Base-by-base conservation (phyloP, 1,284 basidiomycete species). In the Puccinia sorghi region DNA sequence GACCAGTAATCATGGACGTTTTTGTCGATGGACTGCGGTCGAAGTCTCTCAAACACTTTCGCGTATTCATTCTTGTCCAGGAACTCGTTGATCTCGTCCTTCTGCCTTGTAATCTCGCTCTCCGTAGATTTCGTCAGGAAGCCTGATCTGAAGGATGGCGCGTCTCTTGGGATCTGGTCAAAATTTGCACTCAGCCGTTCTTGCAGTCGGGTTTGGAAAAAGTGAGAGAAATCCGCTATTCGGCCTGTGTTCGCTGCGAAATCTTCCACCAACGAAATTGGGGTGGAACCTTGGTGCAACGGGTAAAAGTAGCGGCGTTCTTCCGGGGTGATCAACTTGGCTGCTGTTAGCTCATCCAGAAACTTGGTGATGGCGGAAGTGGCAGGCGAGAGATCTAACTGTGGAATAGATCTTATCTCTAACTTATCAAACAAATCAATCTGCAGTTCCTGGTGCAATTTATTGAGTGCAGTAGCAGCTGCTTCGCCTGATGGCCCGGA, bases 221-320 rank as follows among this genome's bases (percentile, higher is more conserved):
- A 1, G 13, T 9, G 27, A 20, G 59, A 37, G 32, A 63, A 37
- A 22, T 64, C 37, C 1, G 11, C 6, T 43, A 64, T 17, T 43
- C 8, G 3, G 12, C 46, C 11, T 3, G 46, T 8, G 43, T 46
- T 64, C 15, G 43, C n/a, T 25, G 37, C 17, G 12, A 64, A 64
- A 25, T 22, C 20, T 64, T 46, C 2, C 22, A 64, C 25, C 37
- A 32, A 11, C 9, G 8, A 56, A 25, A 4, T 56, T 6, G 54
- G 22, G 3, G 54, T 56, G 3, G 54, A 56, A 25, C 25, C 54
- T 22, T 56, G 3, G 6, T 27, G 15, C 2, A 7, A 3, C 13
- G 61, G 61, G 41, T 7, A 64, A 46, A 64, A 46, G 61, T 64
- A 64, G 15, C 25, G 43, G 39, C 61, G 61, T 39, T 64, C 61